Conservation (phyloP, 441 rosid species). For the Syzygium malaccense region DNA sequence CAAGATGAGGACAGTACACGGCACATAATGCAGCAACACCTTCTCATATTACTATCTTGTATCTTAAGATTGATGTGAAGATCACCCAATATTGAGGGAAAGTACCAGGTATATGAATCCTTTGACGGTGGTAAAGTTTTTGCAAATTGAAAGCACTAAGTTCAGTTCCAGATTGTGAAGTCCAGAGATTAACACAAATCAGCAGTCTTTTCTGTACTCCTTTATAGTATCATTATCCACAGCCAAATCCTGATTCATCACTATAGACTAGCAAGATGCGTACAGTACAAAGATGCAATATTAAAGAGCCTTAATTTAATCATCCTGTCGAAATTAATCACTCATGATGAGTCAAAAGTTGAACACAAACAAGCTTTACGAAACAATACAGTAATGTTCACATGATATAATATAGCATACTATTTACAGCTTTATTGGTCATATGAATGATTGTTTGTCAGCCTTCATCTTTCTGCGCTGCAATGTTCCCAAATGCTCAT, state of each 20-base stretch:
- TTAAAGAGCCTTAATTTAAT: not conserved
- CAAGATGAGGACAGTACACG: not conserved
- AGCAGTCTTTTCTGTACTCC: not conserved
- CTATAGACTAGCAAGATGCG: not conserved
- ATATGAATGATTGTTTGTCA: not conserved
- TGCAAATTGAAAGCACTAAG: not conserved
- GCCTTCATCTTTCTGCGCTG: not conserved
- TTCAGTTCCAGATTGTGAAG: not conserved
- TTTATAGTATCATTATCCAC: not conserved
- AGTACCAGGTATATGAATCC: not conserved
- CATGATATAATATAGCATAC: not conserved
- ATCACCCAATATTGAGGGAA: not conserved
- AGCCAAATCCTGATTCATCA: not conserved
- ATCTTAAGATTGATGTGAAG: not conserved
- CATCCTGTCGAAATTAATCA: not conserved
- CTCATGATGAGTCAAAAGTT: not conserved
- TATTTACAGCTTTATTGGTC: not conserved
- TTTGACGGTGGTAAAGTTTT: not conserved
- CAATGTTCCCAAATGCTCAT: not conserved
- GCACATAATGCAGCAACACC: not conserved
- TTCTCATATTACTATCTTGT: not conserved
- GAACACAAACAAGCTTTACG: not conserved
- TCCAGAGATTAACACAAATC: not conserved
- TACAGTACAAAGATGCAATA: not conserved
- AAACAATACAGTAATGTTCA: not conserved